Conservation (phyloP, 345 rosid genomes). For the Sisymbrium altissimum region DNA sequence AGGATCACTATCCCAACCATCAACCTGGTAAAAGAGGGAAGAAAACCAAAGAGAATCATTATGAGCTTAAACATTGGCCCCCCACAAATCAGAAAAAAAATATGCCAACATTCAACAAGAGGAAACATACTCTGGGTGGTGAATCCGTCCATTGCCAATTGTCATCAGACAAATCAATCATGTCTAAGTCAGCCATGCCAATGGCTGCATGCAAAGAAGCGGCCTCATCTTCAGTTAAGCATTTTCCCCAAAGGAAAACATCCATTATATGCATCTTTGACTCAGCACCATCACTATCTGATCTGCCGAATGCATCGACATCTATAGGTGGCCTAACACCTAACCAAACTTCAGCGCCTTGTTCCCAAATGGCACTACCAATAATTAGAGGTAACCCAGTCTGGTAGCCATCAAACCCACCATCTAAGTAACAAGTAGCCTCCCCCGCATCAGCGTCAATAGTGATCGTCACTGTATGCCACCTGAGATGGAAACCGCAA, state of each 20-base stretch:
- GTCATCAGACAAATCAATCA: slow-evolving; percentile 83
- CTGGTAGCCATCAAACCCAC: slow-evolving; percentile 91
- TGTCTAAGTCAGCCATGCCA: slow-evolving; percentile 66
- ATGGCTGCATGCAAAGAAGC: slow-evolving; percentile 75
- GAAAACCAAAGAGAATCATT: slow-evolving; percentile 28
- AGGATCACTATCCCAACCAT: slow-evolving; percentile 99
- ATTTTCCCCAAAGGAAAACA: slow-evolving; percentile 97
- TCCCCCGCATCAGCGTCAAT: slow-evolving; percentile 92
- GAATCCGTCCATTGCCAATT: slow-evolving; percentile 99
- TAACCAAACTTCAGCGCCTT: slow-evolving; percentile 88
- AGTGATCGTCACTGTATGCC: slow-evolving; percentile 98
- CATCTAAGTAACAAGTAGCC: slow-evolving; percentile 96
- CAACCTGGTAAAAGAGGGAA: slow-evolving; percentile 53
- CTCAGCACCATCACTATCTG: slow-evolving; percentile 98
- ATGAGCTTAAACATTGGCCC: background rate
- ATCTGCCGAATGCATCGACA: slow-evolving; percentile 95
- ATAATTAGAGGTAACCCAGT: slow-evolving; percentile 62
- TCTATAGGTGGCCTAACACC: slow-evolving; percentile 95
- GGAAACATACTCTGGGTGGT: slow-evolving; percentile 75
- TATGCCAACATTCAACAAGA: slow-evolving; percentile 5
- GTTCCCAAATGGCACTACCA: slow-evolving; percentile 79
- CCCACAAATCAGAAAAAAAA: slow-evolving; percentile 2
- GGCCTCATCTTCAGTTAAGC: slow-evolving; percentile 91
- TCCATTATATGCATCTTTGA: slow-evolving; percentile 99
- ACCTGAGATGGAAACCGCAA: slow-evolving; percentile 48